Evolutionary conservation across 768 basidiomycete genomes (phyloP).

Genomic region (Kwoniella dejecticola): DNA sequence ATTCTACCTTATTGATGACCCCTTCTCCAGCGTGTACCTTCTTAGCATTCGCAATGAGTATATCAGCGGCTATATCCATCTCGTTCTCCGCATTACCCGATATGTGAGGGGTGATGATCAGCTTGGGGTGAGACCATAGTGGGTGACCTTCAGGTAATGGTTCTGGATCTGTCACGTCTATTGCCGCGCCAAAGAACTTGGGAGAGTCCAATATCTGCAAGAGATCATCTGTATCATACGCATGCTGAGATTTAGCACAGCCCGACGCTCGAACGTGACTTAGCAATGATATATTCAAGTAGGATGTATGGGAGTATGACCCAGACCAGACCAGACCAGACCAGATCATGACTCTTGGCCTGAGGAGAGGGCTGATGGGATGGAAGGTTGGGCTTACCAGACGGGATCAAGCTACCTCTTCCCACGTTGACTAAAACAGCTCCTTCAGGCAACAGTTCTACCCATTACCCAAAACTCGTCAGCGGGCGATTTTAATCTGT

Average conservation of each 20-base stretch:
- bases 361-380: neutral
- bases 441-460: constrained; percentile 49
- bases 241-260: too few species aligned
- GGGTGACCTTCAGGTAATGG: constrained; percentile 53
- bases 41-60: constrained; percentile 47
- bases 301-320: too few species aligned
- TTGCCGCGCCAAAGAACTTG: constrained; percentile 43
- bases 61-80: constrained; percentile 42
- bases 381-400: constrained; percentile 33
- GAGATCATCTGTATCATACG: constrained; percentile 32
- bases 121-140: constrained; percentile 54
- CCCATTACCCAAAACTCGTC: too few species aligned
- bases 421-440: constrained; percentile 56
- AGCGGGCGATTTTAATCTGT: too few species aligned
- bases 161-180: constrained; percentile 57
- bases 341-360: too few species aligned
- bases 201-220: constrained; percentile 31
- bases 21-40: constrained; percentile 37
- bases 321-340: too few species aligned
- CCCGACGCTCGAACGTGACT: too few species aligned
- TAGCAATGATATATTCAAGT: too few species aligned
- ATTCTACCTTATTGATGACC: constrained; percentile 34
- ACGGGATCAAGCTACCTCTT: constrained; percentile 52
- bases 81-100: constrained; percentile 48
- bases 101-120: constrained; percentile 57